phyloP scores from a whole-genome alignment of 805 yeast species.

The Cyberlindnera subsufficiens region DNA sequence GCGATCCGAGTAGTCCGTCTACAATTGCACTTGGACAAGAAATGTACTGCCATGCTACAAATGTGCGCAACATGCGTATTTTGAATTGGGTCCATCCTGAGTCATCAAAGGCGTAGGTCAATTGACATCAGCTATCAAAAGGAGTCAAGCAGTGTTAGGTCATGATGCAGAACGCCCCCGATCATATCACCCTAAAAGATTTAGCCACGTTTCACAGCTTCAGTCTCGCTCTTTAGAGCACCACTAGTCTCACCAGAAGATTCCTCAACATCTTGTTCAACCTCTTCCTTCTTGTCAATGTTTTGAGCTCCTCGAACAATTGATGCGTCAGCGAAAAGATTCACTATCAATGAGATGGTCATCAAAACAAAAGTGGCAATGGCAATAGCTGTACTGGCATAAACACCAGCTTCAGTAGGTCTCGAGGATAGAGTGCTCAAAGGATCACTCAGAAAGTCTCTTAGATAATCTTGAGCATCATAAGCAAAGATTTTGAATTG shows the following conservation, averaged over 20 bases:
- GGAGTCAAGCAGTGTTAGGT: too few relatives aligned
- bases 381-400: slow-evolving; percentile 36
- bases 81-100: too few relatives aligned
- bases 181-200: too few relatives aligned
- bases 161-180: too few relatives aligned
- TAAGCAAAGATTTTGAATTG: slow-evolving; percentile 17
- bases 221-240: slow-evolving; percentile 14
- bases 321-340: slow-evolving; percentile 17
- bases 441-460: slow-evolving; percentile 40
- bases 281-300: slow-evolving; percentile 11
- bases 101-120: too few relatives aligned
- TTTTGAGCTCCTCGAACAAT: slow-evolving; percentile 2
- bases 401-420: slow-evolving; percentile 47
- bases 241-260: slow-evolving; percentile 9
- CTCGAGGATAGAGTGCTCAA: slow-evolving; percentile 34
- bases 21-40: too few relatives aligned
- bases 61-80: too few relatives aligned
- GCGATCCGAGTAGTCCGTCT: too few relatives aligned
- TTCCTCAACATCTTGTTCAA: slow-evolving; percentile 1
- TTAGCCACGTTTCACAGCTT: slow-evolving; percentile 13
- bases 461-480: slow-evolving; percentile 28
- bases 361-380: slow-evolving; percentile 39
- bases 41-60: too few relatives aligned
- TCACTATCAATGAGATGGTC: slow-evolving; percentile 29
- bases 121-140: too few relatives aligned